These are phyloP conservation scores for Aspergillus sp. DNA, from an alignment of 2,329 filamentous ascomycete genomes.

Conservation along the genomic window DNA sequence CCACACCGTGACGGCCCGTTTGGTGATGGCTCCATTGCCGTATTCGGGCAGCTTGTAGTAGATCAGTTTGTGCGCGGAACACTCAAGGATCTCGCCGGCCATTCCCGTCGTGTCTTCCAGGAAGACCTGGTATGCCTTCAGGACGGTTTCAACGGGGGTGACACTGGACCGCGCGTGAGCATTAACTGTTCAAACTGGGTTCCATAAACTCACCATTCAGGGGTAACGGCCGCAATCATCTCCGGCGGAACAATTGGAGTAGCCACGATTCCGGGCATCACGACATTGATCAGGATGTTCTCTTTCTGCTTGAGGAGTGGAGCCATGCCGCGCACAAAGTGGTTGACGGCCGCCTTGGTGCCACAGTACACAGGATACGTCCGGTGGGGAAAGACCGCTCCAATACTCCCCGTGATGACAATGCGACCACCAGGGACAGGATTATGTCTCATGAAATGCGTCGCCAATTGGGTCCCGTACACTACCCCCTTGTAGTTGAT, in stretches of 20 bases:
- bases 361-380: constrained; percentile 56
- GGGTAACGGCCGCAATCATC: constrained; percentile 49
- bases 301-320: constrained; percentile 51
- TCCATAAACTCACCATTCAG: constrained; percentile 30
- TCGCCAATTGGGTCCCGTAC: constrained; percentile 55
- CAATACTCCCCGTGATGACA: constrained; percentile 50
- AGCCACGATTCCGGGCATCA: constrained; percentile 54
- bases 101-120: constrained; percentile 49
- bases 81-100: constrained; percentile 52
- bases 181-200: no score
- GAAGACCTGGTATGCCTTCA: constrained; percentile 52
- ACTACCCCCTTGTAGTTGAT: constrained; percentile 58
- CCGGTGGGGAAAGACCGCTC: constrained; percentile 50
- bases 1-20: constrained; percentile 53
- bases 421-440: constrained; percentile 49
- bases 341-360: constrained; percentile 55
- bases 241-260: constrained; percentile 53
- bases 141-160: constrained; percentile 51
- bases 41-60: constrained; percentile 42
- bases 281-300: constrained; percentile 53
- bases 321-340: constrained; percentile 47
- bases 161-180: constrained; percentile 26
- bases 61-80: constrained; percentile 48
- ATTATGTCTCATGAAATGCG: constrained; percentile 60
- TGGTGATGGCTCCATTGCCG: constrained; percentile 49